phyloP scores from a whole-genome alignment of 345 rosid species.

The Eucalyptus pauciflora region DNA sequence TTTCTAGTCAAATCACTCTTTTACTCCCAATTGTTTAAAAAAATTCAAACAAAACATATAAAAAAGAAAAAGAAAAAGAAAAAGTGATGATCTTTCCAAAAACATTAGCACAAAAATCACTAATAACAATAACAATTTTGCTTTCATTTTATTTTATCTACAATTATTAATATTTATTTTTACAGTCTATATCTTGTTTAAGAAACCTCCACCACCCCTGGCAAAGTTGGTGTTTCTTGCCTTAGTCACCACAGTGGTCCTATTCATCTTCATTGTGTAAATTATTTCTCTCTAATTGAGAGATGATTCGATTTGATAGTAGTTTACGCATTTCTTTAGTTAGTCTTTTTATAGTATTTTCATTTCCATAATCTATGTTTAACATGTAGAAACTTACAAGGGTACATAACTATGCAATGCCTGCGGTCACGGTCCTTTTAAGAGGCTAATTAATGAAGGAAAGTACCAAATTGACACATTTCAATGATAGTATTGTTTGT shows the following conservation, averaged over 20 bases:
- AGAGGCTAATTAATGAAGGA: neutral
- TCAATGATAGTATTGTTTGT: neutral
- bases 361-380: neutral
- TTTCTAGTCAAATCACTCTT: neutral
- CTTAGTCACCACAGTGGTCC: neutral
- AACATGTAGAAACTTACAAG: neutral
- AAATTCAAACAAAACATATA: neutral
- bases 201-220: neutral
- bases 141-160: neutral
- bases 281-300: neutral
- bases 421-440: neutral
- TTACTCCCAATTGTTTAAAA: neutral
- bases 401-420: neutral
- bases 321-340: neutral
- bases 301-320: neutral
- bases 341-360: neutral
- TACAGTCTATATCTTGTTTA: neutral
- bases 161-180: neutral
- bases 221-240: neutral
- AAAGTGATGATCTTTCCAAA: neutral
- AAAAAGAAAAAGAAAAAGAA: neutral
- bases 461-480: neutral
- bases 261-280: neutral
- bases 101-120: neutral
- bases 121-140: neutral